phyloP scores from a whole-genome alignment of 192 early-diverging fungal genomes.

The Coemansia sp. region DNA sequence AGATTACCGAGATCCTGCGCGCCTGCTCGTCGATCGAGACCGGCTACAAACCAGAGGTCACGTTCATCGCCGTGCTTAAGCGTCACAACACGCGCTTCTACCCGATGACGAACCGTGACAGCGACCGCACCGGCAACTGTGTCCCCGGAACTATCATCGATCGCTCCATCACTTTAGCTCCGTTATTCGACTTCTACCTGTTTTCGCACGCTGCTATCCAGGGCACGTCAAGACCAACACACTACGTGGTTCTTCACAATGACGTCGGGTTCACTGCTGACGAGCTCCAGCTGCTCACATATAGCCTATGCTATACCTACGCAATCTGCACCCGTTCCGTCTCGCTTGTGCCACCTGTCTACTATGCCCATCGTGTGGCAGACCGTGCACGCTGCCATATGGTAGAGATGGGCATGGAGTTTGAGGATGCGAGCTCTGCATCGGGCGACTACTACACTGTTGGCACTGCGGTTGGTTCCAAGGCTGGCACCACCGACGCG shows the following conservation, averaged over 20 bases:
- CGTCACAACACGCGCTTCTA: constrained; percentile 83
- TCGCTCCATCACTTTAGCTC: constrained; percentile 70
- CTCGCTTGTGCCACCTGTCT: constrained; percentile 84
- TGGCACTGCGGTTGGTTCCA: constrained; percentile 5
- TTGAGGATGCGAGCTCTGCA: constrained; percentile 41
- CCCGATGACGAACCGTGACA: constrained; percentile 59
- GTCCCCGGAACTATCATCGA: constrained; percentile 82
- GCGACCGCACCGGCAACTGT: constrained; percentile 78
- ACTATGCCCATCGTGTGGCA: constrained; percentile 92
- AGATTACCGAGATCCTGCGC: constrained; percentile 70
- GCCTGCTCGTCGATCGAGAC: constrained; percentile 65
- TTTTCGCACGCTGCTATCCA: constrained; percentile 89
- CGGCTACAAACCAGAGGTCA: constrained; percentile 75
- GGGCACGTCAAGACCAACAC: constrained; percentile 89
- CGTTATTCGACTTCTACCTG: constrained; percentile 85
- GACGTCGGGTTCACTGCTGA: constrained; percentile 81
- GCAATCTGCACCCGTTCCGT: constrained; percentile 85
- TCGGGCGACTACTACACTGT: constrained; percentile 37
- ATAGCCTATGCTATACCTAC: constrained; percentile 87
- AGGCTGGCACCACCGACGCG: constrained; percentile 10
- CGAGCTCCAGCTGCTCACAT: constrained; percentile 81
- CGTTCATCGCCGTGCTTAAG: constrained; percentile 71
- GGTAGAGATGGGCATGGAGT: constrained; percentile 37
- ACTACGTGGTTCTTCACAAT: constrained; percentile 89
- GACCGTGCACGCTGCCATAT: constrained; percentile 82